Percentiles rank a stretch among this genome's conserved stretches.
phyloP scores from a whole-genome alignment of 768 basidiomycete genomes.

The Suillus subluteus region DNA sequence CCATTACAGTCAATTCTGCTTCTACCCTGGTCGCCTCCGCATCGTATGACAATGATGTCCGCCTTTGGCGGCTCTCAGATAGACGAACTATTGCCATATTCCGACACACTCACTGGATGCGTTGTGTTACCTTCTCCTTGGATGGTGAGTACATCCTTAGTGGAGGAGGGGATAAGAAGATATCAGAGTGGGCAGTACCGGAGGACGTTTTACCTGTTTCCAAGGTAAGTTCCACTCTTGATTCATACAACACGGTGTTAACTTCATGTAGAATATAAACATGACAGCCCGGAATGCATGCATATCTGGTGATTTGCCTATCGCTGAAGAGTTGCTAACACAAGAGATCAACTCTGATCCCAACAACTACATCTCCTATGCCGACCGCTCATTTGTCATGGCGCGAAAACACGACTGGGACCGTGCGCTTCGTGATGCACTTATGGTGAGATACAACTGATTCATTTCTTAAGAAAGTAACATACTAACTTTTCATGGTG shows the following conservation, averaged over 20 bases:
- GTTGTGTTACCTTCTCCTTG: neutral
- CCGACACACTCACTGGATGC: neutral
- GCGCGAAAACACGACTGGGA: neutral
- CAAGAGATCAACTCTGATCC: neutral
- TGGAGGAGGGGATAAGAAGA: neutral
- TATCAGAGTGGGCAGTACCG: conserved; percentile 1
- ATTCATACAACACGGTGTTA: neutral
- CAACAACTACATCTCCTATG: neutral
- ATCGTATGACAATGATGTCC: neutral
- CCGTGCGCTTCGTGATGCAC: neutral
- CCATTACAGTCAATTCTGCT: neutral
- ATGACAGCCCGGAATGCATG: neutral
- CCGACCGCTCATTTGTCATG: neutral
- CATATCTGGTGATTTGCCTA: neutral
- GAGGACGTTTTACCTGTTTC: neutral
- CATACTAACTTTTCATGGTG: neutral
- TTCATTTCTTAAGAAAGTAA: neutral
- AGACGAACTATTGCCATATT: neutral
- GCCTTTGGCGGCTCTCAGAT: neutral
- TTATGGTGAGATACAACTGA: neutral
- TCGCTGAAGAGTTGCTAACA: neutral
- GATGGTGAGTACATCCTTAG: neutral
- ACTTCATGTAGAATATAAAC: neutral
- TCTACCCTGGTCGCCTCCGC: neutral
- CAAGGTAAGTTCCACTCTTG: neutral